Evolutionary conservation across 2,329 filamentous ascomycete genomes (phyloP).

Genomic region (Beauveria varroae): DNA sequence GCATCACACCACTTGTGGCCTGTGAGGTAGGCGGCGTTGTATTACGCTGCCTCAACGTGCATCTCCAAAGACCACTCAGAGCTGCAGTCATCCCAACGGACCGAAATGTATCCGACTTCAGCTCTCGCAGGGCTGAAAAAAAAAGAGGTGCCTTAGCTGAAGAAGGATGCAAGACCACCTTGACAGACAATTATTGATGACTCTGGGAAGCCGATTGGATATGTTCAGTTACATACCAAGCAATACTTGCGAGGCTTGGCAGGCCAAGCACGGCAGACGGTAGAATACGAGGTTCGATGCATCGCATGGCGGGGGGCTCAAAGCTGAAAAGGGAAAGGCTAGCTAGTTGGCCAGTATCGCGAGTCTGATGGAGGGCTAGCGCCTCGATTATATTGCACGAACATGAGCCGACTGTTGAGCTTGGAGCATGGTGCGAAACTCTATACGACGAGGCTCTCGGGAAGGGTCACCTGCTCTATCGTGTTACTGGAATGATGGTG

Average conservation of each 20-base stretch:
- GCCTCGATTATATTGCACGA: no score
- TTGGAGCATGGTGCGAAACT: background rate
- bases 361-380: no score
- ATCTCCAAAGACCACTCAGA: background rate
- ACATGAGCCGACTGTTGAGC: background rate
- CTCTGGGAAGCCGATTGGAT: background rate
- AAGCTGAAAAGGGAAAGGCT: no score
- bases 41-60: background rate
- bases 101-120: background rate
- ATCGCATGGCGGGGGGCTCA: background rate
- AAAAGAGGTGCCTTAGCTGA: background rate
- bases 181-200: background rate
- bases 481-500: background rate
- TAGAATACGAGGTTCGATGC: constrained; percentile 2
- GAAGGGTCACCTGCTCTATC: background rate
- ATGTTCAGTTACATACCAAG: background rate
- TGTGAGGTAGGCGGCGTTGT: background rate
- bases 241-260: background rate
- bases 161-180: background rate
- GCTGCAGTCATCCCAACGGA: background rate
- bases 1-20: background rate
- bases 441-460: background rate
- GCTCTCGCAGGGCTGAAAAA: background rate
- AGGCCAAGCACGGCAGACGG: background rate
- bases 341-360: no score